phyloP scores from a whole-genome alignment of 1,284 basidiomycete genomes.

The Sporisorium graminicola region DNA sequence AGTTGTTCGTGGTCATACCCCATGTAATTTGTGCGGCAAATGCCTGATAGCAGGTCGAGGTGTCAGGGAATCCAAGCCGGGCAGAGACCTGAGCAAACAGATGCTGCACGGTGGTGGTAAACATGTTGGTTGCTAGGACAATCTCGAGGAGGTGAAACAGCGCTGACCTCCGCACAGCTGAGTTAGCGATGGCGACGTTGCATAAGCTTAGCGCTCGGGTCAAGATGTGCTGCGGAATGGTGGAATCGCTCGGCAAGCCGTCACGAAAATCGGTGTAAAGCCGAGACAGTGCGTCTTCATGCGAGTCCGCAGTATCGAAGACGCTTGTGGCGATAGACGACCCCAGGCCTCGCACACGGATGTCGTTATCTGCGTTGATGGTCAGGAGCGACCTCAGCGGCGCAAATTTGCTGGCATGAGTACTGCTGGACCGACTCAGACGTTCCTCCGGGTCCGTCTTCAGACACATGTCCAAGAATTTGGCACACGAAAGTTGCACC shows the following conservation, averaged over 20 bases:
- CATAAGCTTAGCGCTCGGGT: slow-evolving; percentile 83
- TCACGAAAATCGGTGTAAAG: slow-evolving; percentile 47
- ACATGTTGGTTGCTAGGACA: slow-evolving; percentile 64
- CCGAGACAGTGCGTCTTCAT: slow-evolving; percentile 17
- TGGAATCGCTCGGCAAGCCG: slow-evolving; percentile 34
- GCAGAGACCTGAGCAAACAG: slow-evolving; percentile 77
- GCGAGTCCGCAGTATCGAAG: slow-evolving; percentile 64
- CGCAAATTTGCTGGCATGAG: slow-evolving; percentile 8
- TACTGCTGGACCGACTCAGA: slow-evolving; percentile 17
- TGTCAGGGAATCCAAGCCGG: slow-evolving; percentile 78
- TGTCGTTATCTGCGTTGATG: slow-evolving; percentile 77
- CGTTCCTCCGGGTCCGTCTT: slow-evolving; percentile 12
- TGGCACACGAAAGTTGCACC: slow-evolving; percentile 72
- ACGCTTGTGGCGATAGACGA: slow-evolving; percentile 77
- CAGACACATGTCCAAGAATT: slow-evolving; percentile 75
- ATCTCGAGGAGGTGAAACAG: slow-evolving; percentile 89
- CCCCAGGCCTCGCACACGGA: slow-evolving; percentile 85
- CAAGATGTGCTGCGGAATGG: slow-evolving; percentile 81
- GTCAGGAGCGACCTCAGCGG: slow-evolving; percentile 22
- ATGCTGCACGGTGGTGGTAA: slow-evolving; percentile 77
- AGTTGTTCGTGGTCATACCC: slow-evolving; percentile 61
- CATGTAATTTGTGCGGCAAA: slow-evolving; percentile 80
- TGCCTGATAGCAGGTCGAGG: slow-evolving; percentile 80
- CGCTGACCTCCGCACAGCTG: slow-evolving; percentile 82
- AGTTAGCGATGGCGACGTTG: slow-evolving; percentile 86